Evolutionary conservation across 768 basidiomycete species (phyloP).

Genomic region (Podaxis sp.): DNA sequence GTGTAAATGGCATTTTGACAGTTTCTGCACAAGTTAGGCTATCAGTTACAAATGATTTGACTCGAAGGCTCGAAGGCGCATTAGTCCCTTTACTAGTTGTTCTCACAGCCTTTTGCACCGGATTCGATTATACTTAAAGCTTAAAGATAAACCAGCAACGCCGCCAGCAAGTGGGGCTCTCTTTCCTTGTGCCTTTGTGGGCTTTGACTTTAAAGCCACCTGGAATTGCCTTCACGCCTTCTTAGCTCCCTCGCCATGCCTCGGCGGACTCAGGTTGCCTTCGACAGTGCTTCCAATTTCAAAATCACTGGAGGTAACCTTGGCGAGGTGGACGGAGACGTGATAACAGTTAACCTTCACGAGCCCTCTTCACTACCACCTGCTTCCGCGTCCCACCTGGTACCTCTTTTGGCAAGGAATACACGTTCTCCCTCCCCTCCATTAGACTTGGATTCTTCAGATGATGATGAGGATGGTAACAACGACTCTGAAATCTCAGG

Average conservation of each 20-base stretch:
- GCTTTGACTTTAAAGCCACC: not conserved
- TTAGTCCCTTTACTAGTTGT: too few relatives aligned
- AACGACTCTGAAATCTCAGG: not conserved
- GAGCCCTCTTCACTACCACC: not conserved
- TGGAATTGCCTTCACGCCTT: not conserved
- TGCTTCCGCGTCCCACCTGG: not conserved
- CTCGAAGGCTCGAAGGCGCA: too few relatives aligned
- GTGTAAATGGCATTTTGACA: too few relatives aligned
- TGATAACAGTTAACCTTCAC: not conserved
- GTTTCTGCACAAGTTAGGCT: too few relatives aligned
- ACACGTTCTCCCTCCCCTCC: not conserved
- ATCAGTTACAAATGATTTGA: too few relatives aligned
- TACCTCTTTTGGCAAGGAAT: not conserved
- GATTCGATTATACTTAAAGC: too few relatives aligned
- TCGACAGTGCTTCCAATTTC: not conserved
- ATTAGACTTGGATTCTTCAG: not conserved
- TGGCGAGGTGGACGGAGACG: not conserved
- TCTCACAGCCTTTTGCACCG: too few relatives aligned
- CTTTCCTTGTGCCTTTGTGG: too few relatives aligned
- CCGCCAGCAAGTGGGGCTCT: too few relatives aligned
- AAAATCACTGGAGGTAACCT: not conserved
- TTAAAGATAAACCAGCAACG: too few relatives aligned
- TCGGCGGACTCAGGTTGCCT: too few relatives aligned
- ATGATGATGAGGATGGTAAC: not conserved
- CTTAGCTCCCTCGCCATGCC: not conserved